A percentile compares a stretch with the other conserved stretches of the same genome.
Evolutionary conservation across 176 grass and related monocot species (phyloP).

Genomic region (bread wheat (Triticum aestivum)): DNA sequence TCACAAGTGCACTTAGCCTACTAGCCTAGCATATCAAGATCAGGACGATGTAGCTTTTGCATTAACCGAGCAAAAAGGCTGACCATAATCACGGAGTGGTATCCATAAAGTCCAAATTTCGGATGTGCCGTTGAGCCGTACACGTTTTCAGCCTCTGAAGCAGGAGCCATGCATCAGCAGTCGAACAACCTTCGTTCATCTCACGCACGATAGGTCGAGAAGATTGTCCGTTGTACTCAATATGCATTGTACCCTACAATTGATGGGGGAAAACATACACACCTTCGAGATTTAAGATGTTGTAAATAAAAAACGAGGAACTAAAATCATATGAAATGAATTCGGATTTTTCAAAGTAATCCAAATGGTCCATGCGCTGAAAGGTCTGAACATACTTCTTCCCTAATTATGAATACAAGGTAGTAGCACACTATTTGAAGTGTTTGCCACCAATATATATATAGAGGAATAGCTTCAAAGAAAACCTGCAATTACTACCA

Average conservation of each 20-base stretch:
- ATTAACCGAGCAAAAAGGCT: background rate
- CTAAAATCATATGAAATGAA: constrained; percentile 5
- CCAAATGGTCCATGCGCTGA: background rate
- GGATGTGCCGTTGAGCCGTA: background rate
- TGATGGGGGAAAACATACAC: background rate
- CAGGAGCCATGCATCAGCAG: constrained; percentile 62
- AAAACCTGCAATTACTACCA: background rate
- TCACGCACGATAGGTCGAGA: constrained; percentile 64
- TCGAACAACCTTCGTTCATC: constrained; percentile 62
- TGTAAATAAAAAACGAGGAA: constrained; percentile 6
- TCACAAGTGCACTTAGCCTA: background rate
- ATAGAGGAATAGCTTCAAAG: background rate
- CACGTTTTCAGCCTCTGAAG: constrained; percentile 60
- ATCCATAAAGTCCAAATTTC: constrained; percentile 53
- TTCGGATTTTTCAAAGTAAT: background rate
- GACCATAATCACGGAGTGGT: constrained; percentile 41
- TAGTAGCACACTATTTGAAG: background rate
- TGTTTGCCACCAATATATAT: background rate
- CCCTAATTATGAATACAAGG: background rate
- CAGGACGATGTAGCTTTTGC: background rate
- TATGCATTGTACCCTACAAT: constrained; percentile 80
- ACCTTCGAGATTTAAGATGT: constrained; percentile 18
- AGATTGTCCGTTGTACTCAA: constrained; percentile 68
- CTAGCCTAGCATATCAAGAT: background rate
- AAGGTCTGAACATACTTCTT: background rate